phyloP scores from a whole-genome alignment of 306 rosid genomes.

The Vicia faba region DNA sequence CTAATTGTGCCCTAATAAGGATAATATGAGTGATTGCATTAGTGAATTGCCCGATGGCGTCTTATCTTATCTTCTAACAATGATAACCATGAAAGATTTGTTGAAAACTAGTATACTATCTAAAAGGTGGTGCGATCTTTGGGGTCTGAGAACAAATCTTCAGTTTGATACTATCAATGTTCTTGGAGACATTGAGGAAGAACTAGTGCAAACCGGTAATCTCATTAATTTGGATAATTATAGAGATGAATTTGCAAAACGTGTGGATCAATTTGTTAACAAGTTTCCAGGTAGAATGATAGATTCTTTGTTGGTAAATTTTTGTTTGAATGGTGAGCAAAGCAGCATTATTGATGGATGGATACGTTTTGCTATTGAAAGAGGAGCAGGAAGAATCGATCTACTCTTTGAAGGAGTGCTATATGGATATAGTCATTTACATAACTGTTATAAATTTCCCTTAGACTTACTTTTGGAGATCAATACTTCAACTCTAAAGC shows the following conservation, averaged over 20 bases:
- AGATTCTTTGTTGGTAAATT: not conserved
- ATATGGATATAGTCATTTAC: not conserved
- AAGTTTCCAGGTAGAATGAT: not conserved
- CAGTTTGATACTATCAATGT: not conserved
- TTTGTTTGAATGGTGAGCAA: not conserved
- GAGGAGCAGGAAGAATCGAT: not conserved
- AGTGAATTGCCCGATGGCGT: not conserved
- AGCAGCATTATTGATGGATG: not conserved
- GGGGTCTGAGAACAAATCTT: not conserved
- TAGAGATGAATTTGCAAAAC: not conserved
- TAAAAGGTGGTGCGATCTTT: not conserved
- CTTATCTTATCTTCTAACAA: not conserved
- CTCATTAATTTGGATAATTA: not conserved
- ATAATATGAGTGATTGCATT: not conserved
- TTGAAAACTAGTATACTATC: not conserved
- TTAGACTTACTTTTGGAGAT: not conserved
- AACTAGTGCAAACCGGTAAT: not conserved
- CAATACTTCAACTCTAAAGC: not conserved
- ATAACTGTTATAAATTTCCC: not conserved
- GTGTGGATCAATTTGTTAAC: not conserved
- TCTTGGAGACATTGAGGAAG: not conserved
- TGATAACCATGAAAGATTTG: constrained; percentile 10
- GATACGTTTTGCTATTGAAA: not conserved
- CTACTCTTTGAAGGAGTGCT: not conserved
- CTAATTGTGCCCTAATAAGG: too few relatives aligned